Base-by-base conservation (phyloP, 1,139 yeast genomes). In the Petasospora fabianii region DNA sequence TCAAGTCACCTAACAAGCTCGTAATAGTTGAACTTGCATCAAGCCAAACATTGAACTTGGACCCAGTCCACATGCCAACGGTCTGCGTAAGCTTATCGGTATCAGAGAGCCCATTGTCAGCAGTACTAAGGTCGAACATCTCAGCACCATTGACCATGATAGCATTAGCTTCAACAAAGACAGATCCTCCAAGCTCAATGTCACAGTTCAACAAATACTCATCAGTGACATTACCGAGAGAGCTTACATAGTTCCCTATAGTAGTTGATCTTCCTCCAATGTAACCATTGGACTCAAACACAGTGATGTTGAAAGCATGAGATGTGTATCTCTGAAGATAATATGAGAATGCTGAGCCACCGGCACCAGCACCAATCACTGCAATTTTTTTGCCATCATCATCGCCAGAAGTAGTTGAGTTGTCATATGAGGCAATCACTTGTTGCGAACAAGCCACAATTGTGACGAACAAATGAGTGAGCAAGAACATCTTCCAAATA, bases 341-440 rank as follows among this genome's bases (percentile, higher is more conserved):
- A 42, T 65, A 65, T 2, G 75, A 67, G 15, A 68, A 60, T 4
- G 69, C 52, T 1, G 71, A 49, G 1, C 76, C 75, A 8, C 71
- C 74, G 3, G 76, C 66, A 2, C 76, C 76, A 1, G 74, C 72
- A 4, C 76, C 75, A 24, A 68, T 59, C 26, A 68, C 61, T 1
- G 72, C 74, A 7, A 69, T 53, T 8, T 42, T 37, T 8, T 24
- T 24, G n/a, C 36, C 36, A 13, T 37, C 32, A 13, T 20, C 14
- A 10, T 13, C 19, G 17, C 30, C 26, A 13, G 16, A 5, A 6
- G 16, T 13, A n/a, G n/a, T n/a, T n/a, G n/a, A n/a, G n/a, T n/a
- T 6, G 13, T 26, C 13, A n/a, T 15, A 26, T 26, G 16, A 13
- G 7, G 32, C 27, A n/a, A 35, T 19, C n/a, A 31, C 32, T 27